These are phyloP conservation scores for Trichophyton benhamiae DNA, from an alignment of 2,329 filamentous ascomycete species.

Conservation along the genomic window DNA sequence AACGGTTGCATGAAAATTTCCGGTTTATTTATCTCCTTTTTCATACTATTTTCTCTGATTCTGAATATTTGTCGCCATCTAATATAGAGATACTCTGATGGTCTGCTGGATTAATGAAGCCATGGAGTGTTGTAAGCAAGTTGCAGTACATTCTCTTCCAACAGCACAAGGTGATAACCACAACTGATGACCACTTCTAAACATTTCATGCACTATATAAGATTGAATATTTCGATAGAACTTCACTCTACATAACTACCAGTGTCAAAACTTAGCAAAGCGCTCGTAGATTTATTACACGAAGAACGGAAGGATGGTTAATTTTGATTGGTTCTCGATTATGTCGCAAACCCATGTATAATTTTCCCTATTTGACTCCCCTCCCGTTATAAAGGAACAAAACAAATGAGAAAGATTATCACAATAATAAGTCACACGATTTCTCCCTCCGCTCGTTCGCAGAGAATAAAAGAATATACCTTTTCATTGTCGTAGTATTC, in stretches of 20 bases:
- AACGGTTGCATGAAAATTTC: neutral
- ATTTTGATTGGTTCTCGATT: constrained; percentile 1
- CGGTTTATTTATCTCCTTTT: neutral
- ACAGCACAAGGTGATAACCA: neutral
- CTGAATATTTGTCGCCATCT: neutral
- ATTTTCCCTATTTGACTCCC: constrained; percentile 6
- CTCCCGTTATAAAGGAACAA: constrained; percentile 4
- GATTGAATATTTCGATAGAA: neutral
- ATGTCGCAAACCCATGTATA: constrained; percentile 4
- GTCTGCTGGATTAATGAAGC: neutral
- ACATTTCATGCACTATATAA: neutral
- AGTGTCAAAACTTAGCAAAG: neutral
- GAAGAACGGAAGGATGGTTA: neutral
- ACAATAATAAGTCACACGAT: neutral
- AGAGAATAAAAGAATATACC: constrained; percentile 1
- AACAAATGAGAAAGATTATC: constrained; percentile 5
- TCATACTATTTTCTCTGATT: neutral
- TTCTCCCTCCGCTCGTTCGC: neutral
- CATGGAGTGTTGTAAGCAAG: neutral
- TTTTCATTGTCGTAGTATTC: constrained; percentile 3
- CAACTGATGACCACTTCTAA: too few relatives aligned
- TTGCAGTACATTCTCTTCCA: neutral
- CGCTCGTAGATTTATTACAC: neutral
- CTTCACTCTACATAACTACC: neutral
- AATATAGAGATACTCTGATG: neutral